Evolutionary conservation across 345 rosid species (phyloP).

Genomic region (Erucastrum elatum): DNA sequence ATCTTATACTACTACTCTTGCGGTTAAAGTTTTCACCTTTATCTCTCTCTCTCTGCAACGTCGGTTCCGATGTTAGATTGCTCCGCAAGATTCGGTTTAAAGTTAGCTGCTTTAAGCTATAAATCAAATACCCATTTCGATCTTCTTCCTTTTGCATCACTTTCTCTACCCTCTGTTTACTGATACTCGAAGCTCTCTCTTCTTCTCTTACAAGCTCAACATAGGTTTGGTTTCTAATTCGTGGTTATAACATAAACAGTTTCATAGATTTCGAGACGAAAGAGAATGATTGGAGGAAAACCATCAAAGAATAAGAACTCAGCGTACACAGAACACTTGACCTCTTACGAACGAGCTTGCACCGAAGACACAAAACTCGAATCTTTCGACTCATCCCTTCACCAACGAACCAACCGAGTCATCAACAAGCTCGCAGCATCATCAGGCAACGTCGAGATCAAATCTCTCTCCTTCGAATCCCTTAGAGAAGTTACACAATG

Average conservation of each 20-base stretch:
- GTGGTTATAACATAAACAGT: neutral
- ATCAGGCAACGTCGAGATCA: constrained; percentile 48
- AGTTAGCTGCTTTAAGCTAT: neutral
- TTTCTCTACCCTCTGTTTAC: neutral
- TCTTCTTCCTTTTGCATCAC: neutral
- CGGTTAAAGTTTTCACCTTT: constrained; percentile 26
- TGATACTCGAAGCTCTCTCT: neutral
- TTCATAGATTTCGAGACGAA: neutral
- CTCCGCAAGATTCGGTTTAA: constrained; percentile 1
- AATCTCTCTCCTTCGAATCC: constrained; percentile 68
- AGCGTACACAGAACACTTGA: constrained; percentile 37
- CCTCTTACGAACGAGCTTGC: constrained; percentile 73
- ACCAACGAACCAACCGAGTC: constrained; percentile 59
- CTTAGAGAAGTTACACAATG: constrained; percentile 65
- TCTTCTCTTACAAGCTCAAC: neutral
- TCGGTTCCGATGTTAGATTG: constrained; percentile 11
- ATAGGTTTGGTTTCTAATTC: neutral
- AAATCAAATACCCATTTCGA: constrained; percentile 6
- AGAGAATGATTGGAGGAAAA: constrained; percentile 49
- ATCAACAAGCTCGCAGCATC: constrained; percentile 47
- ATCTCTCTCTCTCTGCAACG: neutral
- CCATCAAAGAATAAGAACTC: neutral
- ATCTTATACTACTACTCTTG: constrained; percentile 19
- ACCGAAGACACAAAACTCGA: constrained; percentile 61
- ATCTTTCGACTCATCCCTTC: constrained; percentile 64